Conservation (phyloP, 2,329 filamentous ascomycete genomes). For the Microcyclosporella mali region DNA sequence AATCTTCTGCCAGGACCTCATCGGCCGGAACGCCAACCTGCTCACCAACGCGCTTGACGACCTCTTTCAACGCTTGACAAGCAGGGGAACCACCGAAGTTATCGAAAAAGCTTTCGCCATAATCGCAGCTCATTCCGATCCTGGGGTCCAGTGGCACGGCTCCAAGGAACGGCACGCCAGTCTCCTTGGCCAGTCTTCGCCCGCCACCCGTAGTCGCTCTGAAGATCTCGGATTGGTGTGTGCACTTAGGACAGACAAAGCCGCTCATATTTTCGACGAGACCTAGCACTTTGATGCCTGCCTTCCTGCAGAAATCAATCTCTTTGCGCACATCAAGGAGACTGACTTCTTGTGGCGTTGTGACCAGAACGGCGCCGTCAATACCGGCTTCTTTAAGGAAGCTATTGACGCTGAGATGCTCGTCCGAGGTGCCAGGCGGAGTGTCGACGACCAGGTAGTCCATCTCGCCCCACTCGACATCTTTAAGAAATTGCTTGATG, state of each 20-base stretch:
- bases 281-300: conserved; percentile 79
- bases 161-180: conserved; percentile 81
- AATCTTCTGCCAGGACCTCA: conserved; percentile 26
- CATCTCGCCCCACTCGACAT: conserved; percentile 94
- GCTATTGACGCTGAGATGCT: conserved; percentile 89
- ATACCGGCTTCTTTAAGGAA: conserved; percentile 87
- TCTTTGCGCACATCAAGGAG: conserved; percentile 93
- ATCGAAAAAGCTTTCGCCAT: conserved; percentile 95
- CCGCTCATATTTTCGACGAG: conserved; percentile 97
- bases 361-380: conserved; percentile 86
- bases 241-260: conserved; percentile 92
- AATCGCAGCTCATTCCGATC: conserved; percentile 95
- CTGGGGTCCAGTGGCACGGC: conserved; percentile 85
- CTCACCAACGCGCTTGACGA: conserved; percentile 62
- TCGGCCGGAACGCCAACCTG: conserved; percentile 29
- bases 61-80: conserved; percentile 70
- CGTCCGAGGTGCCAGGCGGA: conserved; percentile 88
- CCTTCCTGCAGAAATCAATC: conserved; percentile 95
- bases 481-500: conserved; percentile 96
- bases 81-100: conserved; percentile 89
- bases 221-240: conserved; percentile 76
- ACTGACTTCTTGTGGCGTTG: conserved; percentile 89
- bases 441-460: conserved; percentile 94
- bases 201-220: conserved; percentile 85
- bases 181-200: conserved; percentile 70